Conservation (phyloP, 169 alveolate genomes). For the Besnoitia besnoiti region DNA sequence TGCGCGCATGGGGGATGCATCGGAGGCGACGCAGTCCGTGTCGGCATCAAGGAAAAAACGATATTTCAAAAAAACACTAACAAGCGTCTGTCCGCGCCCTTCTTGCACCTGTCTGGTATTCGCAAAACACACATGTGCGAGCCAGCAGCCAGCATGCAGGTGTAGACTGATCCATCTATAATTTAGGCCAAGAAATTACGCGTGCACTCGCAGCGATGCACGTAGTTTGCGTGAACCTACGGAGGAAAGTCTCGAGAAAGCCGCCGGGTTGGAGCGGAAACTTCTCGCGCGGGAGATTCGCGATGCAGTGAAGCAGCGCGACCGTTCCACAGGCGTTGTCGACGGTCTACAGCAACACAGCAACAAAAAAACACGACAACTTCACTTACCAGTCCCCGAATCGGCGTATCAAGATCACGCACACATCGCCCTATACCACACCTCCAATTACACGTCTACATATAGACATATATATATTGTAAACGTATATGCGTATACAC, state of each 20-base stretch:
- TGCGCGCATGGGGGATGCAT: too few species aligned
- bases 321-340: constrained; percentile 59
- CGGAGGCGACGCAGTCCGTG: too few species aligned
- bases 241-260: constrained; percentile 34
- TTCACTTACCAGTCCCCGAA: neutral
- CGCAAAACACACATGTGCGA: neutral
- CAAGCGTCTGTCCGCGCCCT: too few species aligned
- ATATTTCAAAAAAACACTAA: too few species aligned
- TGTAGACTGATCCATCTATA: neutral
- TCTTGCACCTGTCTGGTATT: too few species aligned
- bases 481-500: neutral
- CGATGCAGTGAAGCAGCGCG: constrained; percentile 55
- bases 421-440: neutral
- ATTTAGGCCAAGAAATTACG: neutral
- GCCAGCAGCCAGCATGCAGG: too few species aligned
- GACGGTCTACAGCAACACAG: constrained; percentile 35
- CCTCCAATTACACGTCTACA: neutral
- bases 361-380: neutral
- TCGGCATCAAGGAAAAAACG: too few species aligned
- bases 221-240: neutral
- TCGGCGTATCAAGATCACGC: neutral
- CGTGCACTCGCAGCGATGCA: too few species aligned
- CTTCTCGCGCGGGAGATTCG: constrained; percentile 36
- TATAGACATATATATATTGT: neutral
- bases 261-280: constrained; percentile 49